These are phyloP conservation scores for Pelargonium cotyledonis DNA, from an alignment of 441 rosid species.

Conservation along the genomic window DNA sequence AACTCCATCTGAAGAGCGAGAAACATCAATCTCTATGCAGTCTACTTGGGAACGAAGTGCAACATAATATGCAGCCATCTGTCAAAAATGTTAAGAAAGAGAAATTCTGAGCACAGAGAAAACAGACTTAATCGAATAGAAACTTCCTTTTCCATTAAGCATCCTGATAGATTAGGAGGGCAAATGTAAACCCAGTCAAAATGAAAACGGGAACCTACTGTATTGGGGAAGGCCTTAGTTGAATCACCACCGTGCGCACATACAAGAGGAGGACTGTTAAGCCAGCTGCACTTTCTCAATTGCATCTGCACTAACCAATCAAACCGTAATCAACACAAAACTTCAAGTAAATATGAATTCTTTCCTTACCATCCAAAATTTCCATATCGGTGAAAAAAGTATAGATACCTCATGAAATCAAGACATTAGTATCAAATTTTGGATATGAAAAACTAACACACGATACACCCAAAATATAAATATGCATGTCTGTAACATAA, in stretches of 20 bases:
- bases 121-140: background rate
- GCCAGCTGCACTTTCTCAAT: constrained; percentile 66
- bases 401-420: background rate
- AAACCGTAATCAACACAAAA: background rate
- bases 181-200: constrained; percentile 11
- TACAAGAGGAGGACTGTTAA: constrained; percentile 78
- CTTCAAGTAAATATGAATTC: background rate
- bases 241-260: constrained; percentile 99
- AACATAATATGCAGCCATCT: constrained; percentile 71
- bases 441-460: too few species aligned
- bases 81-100: constrained; percentile 14
- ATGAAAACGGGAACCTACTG: constrained; percentile 37
- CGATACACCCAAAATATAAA: too few species aligned
- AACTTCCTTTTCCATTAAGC: background rate
- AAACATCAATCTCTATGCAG: constrained; percentile 91
- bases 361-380: background rate
- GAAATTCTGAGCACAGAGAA: constrained; percentile 1
- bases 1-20: constrained; percentile 85
- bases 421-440: background rate
- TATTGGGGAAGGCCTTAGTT: constrained; percentile 69
- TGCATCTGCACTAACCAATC: constrained; percentile 34
- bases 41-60: constrained; percentile 73
- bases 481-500: too few species aligned
- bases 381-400: background rate
- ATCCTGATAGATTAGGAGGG: background rate